Conservation (phyloP, 2,329 filamentous ascomycete genomes). For the Ilyonectria sp. region DNA sequence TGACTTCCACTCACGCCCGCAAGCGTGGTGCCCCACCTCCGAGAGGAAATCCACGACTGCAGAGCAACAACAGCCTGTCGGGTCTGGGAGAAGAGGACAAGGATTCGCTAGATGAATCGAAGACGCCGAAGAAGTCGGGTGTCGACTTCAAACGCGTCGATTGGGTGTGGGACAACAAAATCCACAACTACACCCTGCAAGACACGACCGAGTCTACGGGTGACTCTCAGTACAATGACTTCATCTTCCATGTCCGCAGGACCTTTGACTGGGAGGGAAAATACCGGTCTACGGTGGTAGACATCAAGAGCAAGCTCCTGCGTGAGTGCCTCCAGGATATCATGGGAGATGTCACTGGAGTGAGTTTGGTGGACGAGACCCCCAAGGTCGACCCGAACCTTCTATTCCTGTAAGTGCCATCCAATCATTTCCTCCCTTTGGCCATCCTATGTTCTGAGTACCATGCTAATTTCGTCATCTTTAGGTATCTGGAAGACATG, state of each 20-base stretch:
- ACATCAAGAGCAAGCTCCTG: constrained; percentile 87
- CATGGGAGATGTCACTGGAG: constrained; percentile 60
- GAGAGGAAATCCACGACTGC: constrained; percentile 2
- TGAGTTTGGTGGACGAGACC: constrained; percentile 85
- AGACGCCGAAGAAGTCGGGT: constrained; percentile 37
- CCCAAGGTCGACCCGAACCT: constrained; percentile 81
- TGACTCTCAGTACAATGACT: constrained; percentile 79
- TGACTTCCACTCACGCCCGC: not conserved
- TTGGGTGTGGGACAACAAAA: constrained; percentile 66
- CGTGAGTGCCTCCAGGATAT: constrained; percentile 71
- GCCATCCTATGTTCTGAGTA: not conserved
- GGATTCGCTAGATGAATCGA: constrained; percentile 7
- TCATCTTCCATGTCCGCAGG: constrained; percentile 86
- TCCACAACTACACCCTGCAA: constrained; percentile 69
- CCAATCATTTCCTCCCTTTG: not conserved
- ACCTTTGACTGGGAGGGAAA: constrained; percentile 90
- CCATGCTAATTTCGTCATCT: constrained; percentile 31
- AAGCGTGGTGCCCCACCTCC: not conserved
- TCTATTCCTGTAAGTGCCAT: constrained; percentile 70
- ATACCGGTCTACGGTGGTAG: constrained; percentile 79
- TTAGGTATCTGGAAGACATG: constrained; percentile 84
- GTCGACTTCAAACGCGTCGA: constrained; percentile 67
- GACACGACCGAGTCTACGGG: constrained; percentile 63
- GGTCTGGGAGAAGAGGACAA: constrained; percentile 24
- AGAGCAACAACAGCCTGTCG: not conserved